These are phyloP conservation scores for Discostella pseudostelligera DNA, from an alignment of 108 stramenopile genomes.

Conservation along the genomic window DNA sequence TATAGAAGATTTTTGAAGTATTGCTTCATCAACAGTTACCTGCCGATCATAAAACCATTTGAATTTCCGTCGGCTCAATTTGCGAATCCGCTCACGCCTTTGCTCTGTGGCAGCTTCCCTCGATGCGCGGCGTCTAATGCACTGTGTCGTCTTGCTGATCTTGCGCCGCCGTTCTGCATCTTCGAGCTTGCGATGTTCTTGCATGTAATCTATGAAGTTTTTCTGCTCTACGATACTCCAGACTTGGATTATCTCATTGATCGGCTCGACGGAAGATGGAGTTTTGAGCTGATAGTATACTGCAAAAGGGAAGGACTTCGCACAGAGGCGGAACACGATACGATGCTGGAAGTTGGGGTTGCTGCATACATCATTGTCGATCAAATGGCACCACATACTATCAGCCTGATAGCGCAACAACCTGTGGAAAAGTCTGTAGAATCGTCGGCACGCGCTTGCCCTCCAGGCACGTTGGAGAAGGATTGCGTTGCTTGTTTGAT, in stretches of 20 bases:
- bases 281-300: not conserved
- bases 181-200: slow-evolving; percentile 5
- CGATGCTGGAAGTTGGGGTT: not conserved
- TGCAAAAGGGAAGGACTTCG: not conserved
- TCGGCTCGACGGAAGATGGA: not conserved
- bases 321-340: slow-evolving; percentile 2
- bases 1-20: not conserved
- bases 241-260: not conserved
- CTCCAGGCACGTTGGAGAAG: slow-evolving; percentile 27
- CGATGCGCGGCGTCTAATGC: not conserved
- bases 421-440: slow-evolving; percentile 1
- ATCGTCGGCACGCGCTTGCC: slow-evolving; percentile 12
- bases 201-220: not conserved
- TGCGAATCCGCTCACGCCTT: slow-evolving; percentile 15
- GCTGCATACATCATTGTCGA: not conserved
- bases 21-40: not conserved
- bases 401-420: not conserved
- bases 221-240: not conserved
- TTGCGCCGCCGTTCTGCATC: not conserved
- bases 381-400: not conserved
- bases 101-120: slow-evolving; percentile 8
- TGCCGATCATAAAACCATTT: slow-evolving; percentile 30
- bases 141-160: slow-evolving; percentile 1
- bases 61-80: slow-evolving; percentile 28
- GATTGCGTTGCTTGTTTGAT: not conserved